Conservation (phyloP, 2,329 filamentous ascomycete species). For the Fusarium goolgardi region DNA sequence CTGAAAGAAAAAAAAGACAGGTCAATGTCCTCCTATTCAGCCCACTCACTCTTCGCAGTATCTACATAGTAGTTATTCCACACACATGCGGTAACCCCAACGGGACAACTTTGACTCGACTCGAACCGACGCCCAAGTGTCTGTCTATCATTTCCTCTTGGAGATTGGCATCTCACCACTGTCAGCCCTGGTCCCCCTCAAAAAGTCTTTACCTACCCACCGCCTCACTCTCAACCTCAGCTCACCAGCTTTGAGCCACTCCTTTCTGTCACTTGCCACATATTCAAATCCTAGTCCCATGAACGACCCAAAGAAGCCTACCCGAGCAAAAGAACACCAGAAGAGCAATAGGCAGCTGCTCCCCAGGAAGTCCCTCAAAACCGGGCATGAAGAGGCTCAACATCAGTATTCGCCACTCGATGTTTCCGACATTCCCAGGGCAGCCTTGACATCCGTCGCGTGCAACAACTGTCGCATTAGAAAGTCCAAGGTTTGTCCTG, state of each 20-base stretch:
- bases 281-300: neutral
- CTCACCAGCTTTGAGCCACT: neutral
- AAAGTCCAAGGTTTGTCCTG: conserved; percentile 25
- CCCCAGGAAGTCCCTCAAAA: neutral
- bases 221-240: neutral
- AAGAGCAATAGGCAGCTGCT: conserved; percentile 22
- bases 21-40: neutral
- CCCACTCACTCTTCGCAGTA: conserved; percentile 1
- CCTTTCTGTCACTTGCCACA: neutral
- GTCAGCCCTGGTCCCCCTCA: neutral
- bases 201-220: neutral
- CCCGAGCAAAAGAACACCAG: conserved; percentile 22
- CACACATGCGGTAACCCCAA: neutral
- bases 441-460: conserved; percentile 22
- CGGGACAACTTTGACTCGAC: neutral
- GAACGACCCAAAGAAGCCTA: conserved; percentile 7
- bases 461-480: conserved; percentile 23
- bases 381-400: neutral
- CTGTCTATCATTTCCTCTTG: conserved; percentile 1
- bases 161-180: neutral
- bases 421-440: conserved; percentile 1
- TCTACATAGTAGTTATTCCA: neutral
- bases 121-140: neutral
- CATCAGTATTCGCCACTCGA: conserved; percentile 13
- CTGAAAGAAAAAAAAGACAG: neutral